A percentile compares a stretch with the other conserved stretches of the same genome.
Conservation (phyloP, 164 flowering plant genomes). For the Platanus orientalis region DNA sequence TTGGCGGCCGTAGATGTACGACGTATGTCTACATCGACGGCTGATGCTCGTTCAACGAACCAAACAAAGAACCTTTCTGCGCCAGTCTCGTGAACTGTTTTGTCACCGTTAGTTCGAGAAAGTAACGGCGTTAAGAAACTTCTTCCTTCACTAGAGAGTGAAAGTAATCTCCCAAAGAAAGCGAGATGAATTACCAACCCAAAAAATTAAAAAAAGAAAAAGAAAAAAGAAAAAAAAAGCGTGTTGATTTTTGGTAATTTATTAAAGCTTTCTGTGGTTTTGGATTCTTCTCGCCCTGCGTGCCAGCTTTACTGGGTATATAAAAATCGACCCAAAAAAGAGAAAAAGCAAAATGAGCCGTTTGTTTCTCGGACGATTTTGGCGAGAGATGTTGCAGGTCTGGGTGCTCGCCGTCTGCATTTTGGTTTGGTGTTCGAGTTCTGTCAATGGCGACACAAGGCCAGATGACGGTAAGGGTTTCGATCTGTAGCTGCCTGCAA, state of each 20-base stretch:
- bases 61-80: not conserved
- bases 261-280: constrained; percentile 32
- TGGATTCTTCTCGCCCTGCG: constrained; percentile 50
- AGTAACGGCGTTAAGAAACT: not conserved
- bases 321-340: not conserved
- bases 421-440: constrained; percentile 20
- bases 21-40: not conserved
- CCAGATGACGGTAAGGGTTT: constrained; percentile 38
- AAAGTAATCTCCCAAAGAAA: constrained; percentile 2
- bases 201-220: too few species aligned
- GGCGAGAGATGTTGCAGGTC: constrained; percentile 20
- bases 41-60: not conserved
- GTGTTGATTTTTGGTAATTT: constrained; percentile 7
- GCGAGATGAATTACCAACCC: not conserved
- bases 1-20: not conserved
- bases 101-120: not conserved
- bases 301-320: constrained; percentile 35
- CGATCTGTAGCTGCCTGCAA: not conserved
- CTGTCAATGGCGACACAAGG: constrained; percentile 44
- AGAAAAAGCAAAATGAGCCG: not conserved
- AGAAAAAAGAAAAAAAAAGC: not conserved
- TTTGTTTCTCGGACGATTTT: not conserved
- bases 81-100: not conserved
- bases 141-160: not conserved
- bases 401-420: constrained; percentile 30